These are phyloP conservation scores for Blastobotrys arbuscula DNA, from an alignment of 1,139 yeast genomes.

Conservation along the genomic window DNA sequence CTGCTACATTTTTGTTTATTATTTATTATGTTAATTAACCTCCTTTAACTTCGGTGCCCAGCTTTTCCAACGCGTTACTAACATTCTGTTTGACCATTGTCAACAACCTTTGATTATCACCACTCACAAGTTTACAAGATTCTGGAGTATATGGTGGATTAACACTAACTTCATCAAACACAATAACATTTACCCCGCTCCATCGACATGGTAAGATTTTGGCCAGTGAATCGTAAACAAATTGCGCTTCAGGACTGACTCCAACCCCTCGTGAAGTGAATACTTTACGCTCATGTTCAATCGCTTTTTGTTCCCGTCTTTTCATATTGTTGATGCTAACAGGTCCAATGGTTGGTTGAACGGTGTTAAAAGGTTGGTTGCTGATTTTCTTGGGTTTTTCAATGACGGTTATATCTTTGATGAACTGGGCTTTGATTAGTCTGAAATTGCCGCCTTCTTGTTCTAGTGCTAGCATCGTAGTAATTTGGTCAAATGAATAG, in stretches of 20 bases:
- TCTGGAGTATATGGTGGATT: conserved; percentile 46
- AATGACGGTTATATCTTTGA: conserved; percentile 48
- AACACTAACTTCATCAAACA: conserved; percentile 47
- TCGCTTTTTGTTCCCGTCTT: conserved; percentile 24
- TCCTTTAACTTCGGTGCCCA: conserved; percentile 52
- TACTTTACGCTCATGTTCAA: conserved; percentile 22
- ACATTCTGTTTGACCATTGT: conserved; percentile 49
- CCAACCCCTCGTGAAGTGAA: conserved; percentile 35
- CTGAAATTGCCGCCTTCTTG: conserved; percentile 39
- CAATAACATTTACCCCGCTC: conserved; percentile 45
- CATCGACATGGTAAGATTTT: conserved; percentile 46
- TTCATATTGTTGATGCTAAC: conserved; percentile 27
- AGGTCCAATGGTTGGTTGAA: conserved; percentile 28
- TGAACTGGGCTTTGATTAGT: conserved; percentile 53
- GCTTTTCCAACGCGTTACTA: conserved; percentile 50
- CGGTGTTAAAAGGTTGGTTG: conserved; percentile 21
- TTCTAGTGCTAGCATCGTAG: conserved; percentile 38
- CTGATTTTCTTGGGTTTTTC: conserved; percentile 27
- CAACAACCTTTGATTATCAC: conserved; percentile 36
- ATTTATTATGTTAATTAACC: conserved; percentile 38
- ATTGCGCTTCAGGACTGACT: conserved; percentile 44
- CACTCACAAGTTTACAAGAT: conserved; percentile 31
- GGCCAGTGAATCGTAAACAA: conserved; percentile 45
- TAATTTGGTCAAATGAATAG: conserved; percentile 50
- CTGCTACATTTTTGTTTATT: neutral